Percentiles rank a stretch among this genome's conserved stretches.
Conservation (phyloP, 2,329 filamentous ascomycete genomes). For the Zymoseptoria crescenta region DNA sequence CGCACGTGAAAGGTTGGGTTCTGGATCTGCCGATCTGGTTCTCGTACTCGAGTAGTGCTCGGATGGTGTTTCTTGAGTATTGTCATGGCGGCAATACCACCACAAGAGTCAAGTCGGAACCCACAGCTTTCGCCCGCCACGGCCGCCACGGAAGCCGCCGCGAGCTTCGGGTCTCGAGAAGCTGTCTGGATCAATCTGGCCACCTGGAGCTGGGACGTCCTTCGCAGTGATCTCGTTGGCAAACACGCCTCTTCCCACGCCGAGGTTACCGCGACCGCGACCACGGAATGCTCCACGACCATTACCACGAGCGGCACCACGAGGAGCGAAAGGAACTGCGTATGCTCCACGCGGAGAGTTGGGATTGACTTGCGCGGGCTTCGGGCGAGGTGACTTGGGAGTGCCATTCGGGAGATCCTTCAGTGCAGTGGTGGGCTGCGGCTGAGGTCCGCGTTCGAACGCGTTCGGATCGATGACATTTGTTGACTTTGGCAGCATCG, state of each 20-base stretch:
- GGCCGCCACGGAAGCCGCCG: slow-evolving; percentile 17
- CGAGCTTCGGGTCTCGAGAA: slow-evolving; percentile 28
- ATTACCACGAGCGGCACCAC: slow-evolving; percentile 16
- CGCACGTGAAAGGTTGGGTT: not conserved
- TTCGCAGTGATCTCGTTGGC: not conserved
- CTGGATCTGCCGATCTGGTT: not conserved
- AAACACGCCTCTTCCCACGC: slow-evolving; percentile 18
- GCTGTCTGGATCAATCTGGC: slow-evolving; percentile 32
- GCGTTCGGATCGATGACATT: slow-evolving; percentile 42
- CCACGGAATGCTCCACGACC: slow-evolving; percentile 21
- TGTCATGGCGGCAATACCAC: not conserved
- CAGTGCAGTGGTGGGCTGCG: slow-evolving; percentile 1
- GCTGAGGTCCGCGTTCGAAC: slow-evolving; percentile 35
- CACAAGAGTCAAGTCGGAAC: slow-evolving; percentile 24
- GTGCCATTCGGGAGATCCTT: slow-evolving; percentile 5
- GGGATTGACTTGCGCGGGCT: slow-evolving; percentile 4
- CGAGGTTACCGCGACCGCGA: slow-evolving; percentile 16
- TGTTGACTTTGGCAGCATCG: slow-evolving; percentile 22
- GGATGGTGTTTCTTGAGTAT: not conserved
- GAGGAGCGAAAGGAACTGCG: slow-evolving; percentile 15
- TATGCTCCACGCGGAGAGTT: slow-evolving; percentile 14
- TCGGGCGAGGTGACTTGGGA: slow-evolving; percentile 14
- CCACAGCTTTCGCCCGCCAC: slow-evolving; percentile 30
- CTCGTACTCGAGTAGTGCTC: not conserved
- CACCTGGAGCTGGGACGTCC: slow-evolving; percentile 6